Base-by-base conservation (phyloP, 106 monocot genomes). In the Dendrobium huoshanense region DNA sequence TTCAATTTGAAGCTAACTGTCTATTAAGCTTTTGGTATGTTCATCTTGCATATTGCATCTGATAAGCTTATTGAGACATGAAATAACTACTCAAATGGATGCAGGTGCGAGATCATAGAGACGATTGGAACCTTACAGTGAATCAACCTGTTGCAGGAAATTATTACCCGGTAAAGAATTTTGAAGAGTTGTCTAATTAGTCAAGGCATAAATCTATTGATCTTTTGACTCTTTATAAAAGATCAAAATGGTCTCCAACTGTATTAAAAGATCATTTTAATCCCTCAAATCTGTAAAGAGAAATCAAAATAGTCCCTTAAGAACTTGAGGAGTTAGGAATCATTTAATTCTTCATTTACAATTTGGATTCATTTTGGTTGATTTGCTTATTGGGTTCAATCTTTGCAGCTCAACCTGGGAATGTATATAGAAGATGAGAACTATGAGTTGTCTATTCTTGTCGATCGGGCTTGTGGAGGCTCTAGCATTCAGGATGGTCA, bases 401-500 rank as follows among this genome's bases (percentile, higher is more conserved):
- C 13, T 13, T 84, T 81, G 78, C 89, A 92, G 92, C 40, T 92
- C 64, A 92, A 92, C 67, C 81, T 92, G 59, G 92, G 92, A 78
- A 86, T 89, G 24, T 89, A 86, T 80, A 67, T 83, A 58, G 79
- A 59, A 45, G 92, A 92, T 85, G 79, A 77, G 45, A 88, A 86
- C 68, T 87, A 81, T 51, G 92, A 92, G 81, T 84, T 92, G 24
- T 92, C 92, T 5, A 42, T 92, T 25, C 84, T 92, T 84, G 86
- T 89, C 56, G 92, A 92, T 78, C 85, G 85, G 72, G 89, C 92
- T 61, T 81, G 83, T 77, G 92, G 92, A 45, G 92, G 87, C 68
- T 85, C 92, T 64, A 92, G 92, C 80, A 86, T 89, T 78, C 79
- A 89, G 55, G 89, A 92, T 83, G 92, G 92, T 0, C 75, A 85